These are phyloP conservation scores for Oidium heveae DNA, from an alignment of 2,329 filamentous ascomycete species.

Conservation along the genomic window DNA sequence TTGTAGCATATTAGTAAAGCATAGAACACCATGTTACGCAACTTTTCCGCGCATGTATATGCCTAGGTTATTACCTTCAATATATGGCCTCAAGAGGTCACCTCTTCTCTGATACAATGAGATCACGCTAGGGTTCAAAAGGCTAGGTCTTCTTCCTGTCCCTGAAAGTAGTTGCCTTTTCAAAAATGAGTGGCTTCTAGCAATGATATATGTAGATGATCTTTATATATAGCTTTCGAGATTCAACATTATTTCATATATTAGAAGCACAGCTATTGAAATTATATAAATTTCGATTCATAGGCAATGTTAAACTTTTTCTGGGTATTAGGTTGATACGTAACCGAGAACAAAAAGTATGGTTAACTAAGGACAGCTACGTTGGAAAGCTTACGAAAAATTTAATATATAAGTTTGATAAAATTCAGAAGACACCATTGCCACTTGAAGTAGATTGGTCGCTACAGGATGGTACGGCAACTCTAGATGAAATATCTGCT, in stretches of 20 bases:
- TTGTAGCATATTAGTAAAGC: too few species aligned
- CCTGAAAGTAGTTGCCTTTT: neutral
- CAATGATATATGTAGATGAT: neutral
- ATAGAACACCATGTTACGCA: too few species aligned
- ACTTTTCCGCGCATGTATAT: too few species aligned
- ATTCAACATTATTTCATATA: neutral
- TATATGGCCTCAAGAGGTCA: neutral
- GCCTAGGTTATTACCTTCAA: too few species aligned
- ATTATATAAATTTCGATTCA: neutral
- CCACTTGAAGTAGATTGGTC: neutral
- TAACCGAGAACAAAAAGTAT: neutral
- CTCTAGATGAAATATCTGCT: neutral
- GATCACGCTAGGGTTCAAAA: neutral
- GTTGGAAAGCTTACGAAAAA: neutral
- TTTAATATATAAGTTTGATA: neutral
- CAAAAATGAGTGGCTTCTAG: neutral
- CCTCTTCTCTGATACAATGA: neutral
- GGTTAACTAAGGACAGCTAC: constrained; percentile 1
- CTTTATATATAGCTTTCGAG: neutral
- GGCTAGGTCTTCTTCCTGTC: neutral
- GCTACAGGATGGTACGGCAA: neutral
- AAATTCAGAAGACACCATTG: neutral
- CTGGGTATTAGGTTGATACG: neutral
- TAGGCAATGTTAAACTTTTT: neutral
- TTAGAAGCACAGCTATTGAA: neutral